A percentile compares a stretch with the other conserved stretches of the same genome.
Evolutionary conservation across 1,284 basidiomycete genomes (phyloP).

Genomic region (Cutaneotrichosporon sp.): DNA sequence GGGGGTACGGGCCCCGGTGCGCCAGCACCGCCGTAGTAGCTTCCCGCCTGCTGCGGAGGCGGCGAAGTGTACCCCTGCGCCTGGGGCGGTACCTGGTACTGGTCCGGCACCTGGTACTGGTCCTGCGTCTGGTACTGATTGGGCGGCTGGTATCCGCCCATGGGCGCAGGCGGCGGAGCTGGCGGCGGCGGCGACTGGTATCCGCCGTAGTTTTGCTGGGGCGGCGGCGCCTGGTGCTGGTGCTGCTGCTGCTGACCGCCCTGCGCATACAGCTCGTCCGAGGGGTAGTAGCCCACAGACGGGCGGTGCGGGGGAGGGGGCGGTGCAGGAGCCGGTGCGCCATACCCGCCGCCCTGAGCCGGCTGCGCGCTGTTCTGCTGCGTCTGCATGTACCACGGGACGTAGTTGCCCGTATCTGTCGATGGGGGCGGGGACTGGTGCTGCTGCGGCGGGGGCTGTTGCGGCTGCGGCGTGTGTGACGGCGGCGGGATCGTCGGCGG

Average conservation of each 20-base stretch:
- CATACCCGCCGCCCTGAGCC: no score
- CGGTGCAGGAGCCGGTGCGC: slow-evolving; percentile 8
- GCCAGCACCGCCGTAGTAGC: not conserved
- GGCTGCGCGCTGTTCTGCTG: slow-evolving; percentile 5
- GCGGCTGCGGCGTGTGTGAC: slow-evolving; percentile 8
- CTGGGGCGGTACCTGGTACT: not conserved
- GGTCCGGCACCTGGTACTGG: not conserved
- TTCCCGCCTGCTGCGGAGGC: not conserved
- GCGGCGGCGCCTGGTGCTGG: slow-evolving; percentile 10
- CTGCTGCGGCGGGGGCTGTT: not conserved
- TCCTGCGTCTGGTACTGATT: not conserved
- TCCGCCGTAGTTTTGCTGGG: slow-evolving; percentile 2
- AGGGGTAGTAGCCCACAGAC: slow-evolving; percentile 39
- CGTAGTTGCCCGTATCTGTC: slow-evolving; percentile 26
- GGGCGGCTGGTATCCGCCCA: not conserved
- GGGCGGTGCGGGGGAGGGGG: slow-evolving; percentile 14
- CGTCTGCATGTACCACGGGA: slow-evolving; percentile 45
- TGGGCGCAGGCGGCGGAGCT: not conserved
- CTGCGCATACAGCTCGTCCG: slow-evolving; percentile 40
- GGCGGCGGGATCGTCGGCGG: no score
- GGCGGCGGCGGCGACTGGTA: not conserved
- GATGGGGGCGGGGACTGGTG: slow-evolving; percentile 4
- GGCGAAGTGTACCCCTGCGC: not conserved
- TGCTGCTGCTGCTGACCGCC: slow-evolving; percentile 10
- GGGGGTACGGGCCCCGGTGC: no score